phyloP scores from a whole-genome alignment of 2,329 filamentous ascomycete genomes.

The Talaromyces pinophilus region DNA sequence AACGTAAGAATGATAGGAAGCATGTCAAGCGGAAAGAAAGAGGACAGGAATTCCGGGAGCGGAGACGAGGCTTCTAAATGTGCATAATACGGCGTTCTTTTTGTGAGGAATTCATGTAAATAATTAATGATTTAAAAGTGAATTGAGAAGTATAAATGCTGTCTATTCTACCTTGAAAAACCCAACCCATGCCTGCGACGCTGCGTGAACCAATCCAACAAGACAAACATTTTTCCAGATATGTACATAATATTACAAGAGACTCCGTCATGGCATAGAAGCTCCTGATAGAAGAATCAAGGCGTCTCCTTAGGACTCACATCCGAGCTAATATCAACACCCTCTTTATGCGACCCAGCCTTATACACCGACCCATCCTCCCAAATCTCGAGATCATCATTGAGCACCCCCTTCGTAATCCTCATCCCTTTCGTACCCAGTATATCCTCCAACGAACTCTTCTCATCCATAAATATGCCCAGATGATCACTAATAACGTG shows the following conservation, averaged over 20 bases:
- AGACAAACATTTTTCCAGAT: not conserved
- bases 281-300: not conserved
- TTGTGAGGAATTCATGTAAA: slow-evolving; percentile 6
- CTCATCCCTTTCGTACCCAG: slow-evolving; percentile 59
- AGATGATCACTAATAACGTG: slow-evolving; percentile 93
- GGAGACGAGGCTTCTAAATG: slow-evolving; percentile 67
- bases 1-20: slow-evolving; percentile 80
- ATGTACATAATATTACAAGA: slow-evolving; percentile 9
- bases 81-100: slow-evolving; percentile 17
- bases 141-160: slow-evolving; percentile 23
- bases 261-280: not conserved
- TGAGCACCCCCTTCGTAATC: slow-evolving; percentile 73
- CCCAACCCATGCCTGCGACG: not conserved
- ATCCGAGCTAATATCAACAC: slow-evolving; percentile 23
- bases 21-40: slow-evolving; percentile 79
- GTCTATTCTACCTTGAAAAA: slow-evolving; percentile 2
- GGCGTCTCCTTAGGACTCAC: slow-evolving; percentile 6
- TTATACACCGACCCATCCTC: slow-evolving; percentile 63
- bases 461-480: slow-evolving; percentile 55
- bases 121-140: slow-evolving; percentile 1
- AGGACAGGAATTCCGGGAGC: slow-evolving; percentile 69
- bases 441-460: slow-evolving; percentile 47
- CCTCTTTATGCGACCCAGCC: slow-evolving; percentile 26
- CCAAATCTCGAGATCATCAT: slow-evolving; percentile 93
- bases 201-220: not conserved